Evolutionary conservation across 1,139 yeast genomes (phyloP).

Genomic region (Debaryomycetaceae sp.): DNA sequence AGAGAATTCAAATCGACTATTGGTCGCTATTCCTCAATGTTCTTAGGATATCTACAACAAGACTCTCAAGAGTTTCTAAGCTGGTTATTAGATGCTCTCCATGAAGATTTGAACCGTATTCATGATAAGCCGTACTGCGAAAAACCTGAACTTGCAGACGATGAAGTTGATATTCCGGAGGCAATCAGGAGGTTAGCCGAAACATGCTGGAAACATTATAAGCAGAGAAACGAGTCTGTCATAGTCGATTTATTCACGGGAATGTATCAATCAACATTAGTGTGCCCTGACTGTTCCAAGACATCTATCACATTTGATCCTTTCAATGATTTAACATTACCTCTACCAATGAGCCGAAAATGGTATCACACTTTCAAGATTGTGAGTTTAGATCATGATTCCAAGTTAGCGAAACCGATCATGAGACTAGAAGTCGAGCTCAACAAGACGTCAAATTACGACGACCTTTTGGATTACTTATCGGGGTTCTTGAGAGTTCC

Average conservation of each 20-base stretch:
- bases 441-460: conserved; percentile 60
- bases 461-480: conserved; percentile 61
- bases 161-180: conserved; percentile 50
- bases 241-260: conserved; percentile 88
- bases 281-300: conserved; percentile 81
- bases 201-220: conserved; percentile 79
- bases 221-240: conserved; percentile 78
- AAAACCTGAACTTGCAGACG: conserved; percentile 75
- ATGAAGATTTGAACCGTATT: conserved; percentile 88
- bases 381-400: conserved; percentile 52
- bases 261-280: conserved; percentile 79
- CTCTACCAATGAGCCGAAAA: conserved; percentile 72
- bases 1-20: conserved; percentile 74
- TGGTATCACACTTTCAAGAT: conserved; percentile 71
- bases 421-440: conserved; percentile 65
- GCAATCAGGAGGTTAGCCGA: conserved; percentile 64
- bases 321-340: conserved; percentile 84
- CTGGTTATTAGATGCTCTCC: conserved; percentile 85
- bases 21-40: conserved; percentile 77
- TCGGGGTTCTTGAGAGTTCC: conserved; percentile 49
- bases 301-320: conserved; percentile 93
- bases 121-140: conserved; percentile 80
- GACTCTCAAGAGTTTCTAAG: conserved; percentile 95
- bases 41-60: conserved; percentile 87
- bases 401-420: conserved; percentile 17